Percentiles rank a stretch among this genome's conserved stretches.
These are phyloP conservation scores for Hypoxylon sp. DNA, from an alignment of 2,329 filamentous ascomycete genomes.

Conservation along the genomic window DNA sequence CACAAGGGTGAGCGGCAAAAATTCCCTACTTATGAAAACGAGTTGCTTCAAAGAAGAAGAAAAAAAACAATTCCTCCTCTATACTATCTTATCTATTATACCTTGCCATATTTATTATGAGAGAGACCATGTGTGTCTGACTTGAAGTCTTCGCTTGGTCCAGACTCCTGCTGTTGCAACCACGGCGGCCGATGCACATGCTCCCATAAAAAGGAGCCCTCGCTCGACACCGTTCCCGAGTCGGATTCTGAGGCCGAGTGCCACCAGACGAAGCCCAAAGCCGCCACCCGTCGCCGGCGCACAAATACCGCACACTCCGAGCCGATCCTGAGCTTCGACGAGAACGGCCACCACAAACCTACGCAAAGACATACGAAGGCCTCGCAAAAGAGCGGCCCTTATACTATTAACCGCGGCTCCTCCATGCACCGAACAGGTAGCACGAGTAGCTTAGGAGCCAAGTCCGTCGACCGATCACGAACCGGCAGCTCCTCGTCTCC, in stretches of 20 bases:
- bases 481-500: slow-evolving; percentile 49
- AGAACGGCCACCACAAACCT: slow-evolving; percentile 71
- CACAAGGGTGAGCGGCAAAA: slow-evolving; percentile 62
- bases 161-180: slow-evolving; percentile 75
- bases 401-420: slow-evolving; percentile 66
- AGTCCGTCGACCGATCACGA: slow-evolving; percentile 54
- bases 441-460: slow-evolving; percentile 52
- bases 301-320: slow-evolving; percentile 71
- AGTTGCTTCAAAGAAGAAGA: slow-evolving; percentile 1
- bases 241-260: slow-evolving; percentile 65
- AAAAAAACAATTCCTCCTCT: no score
- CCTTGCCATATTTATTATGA: neutral
- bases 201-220: slow-evolving; percentile 67
- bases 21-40: slow-evolving; percentile 29
- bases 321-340: slow-evolving; percentile 65
- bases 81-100: neutral
- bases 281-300: slow-evolving; percentile 59
- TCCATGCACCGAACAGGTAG: slow-evolving; percentile 63
- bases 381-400: slow-evolving; percentile 69
- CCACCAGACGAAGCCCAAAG: slow-evolving; percentile 52
- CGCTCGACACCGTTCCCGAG: slow-evolving; percentile 71
- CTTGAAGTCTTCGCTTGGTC: slow-evolving; percentile 34
- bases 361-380: slow-evolving; percentile 67
- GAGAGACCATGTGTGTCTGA: slow-evolving; percentile 41
- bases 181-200: slow-evolving; percentile 74